Percentiles rank a stretch among this genome's conserved stretches.
These are phyloP conservation scores for Pseudogymnoascus sp. DNA, from an alignment of 2,329 filamentous ascomycete species.

Conservation along the genomic window DNA sequence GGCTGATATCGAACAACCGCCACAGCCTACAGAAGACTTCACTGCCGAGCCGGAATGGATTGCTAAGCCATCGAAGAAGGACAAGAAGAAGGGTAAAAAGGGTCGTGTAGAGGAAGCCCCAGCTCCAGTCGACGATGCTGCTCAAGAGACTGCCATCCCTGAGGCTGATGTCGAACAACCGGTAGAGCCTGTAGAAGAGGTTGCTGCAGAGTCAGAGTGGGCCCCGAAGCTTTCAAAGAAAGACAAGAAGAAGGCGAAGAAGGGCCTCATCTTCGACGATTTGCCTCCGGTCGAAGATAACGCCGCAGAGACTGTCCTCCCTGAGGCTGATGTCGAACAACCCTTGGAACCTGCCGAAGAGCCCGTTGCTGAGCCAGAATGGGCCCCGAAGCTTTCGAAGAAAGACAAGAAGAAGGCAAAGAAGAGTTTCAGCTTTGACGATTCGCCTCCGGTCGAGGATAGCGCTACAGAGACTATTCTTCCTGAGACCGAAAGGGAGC, in stretches of 20 bases:
- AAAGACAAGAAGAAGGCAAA: constrained; percentile 30
- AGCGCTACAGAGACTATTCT: neutral
- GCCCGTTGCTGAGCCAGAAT: neutral
- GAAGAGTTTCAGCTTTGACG: neutral
- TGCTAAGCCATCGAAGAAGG: constrained; percentile 26
- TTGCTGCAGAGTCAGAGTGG: neutral
- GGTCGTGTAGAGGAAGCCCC: neutral
- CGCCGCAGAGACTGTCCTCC: neutral
- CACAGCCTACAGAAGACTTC: neutral
- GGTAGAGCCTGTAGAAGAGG: neutral
- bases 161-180: neutral
- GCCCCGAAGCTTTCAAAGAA: constrained; percentile 10
- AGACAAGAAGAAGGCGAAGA: constrained; percentile 30
- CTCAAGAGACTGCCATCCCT: neutral
- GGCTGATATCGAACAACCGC: neutral
- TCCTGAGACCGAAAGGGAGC: neutral
- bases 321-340: neutral
- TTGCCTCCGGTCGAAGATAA: neutral
- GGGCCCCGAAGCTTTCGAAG: constrained; percentile 4
- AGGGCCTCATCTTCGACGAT: neutral
- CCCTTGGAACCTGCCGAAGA: neutral
- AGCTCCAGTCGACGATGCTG: neutral
- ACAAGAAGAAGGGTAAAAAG: constrained; percentile 32
- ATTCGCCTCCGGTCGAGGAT: neutral
- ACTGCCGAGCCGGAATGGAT: neutral